Evolutionary conservation across 805 yeast species (phyloP).

Genomic region (Metschnikowia cerradonensis): DNA sequence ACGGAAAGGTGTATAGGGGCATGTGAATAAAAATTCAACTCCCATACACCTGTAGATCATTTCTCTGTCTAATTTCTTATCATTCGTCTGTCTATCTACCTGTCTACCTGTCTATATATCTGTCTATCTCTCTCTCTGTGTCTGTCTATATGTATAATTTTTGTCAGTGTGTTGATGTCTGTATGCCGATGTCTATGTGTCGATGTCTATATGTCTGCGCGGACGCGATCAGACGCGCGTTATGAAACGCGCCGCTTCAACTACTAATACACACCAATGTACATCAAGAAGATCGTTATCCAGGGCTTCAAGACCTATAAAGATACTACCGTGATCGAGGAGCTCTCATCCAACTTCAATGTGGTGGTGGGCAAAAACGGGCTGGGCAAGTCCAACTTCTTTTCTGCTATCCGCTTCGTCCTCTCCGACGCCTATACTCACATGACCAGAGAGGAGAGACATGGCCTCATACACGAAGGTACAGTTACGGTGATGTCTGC

Average conservation of each 20-base stretch:
- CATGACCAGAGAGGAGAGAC: slow-evolving; percentile 80
- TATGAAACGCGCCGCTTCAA: neutral
- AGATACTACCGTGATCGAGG: slow-evolving; percentile 72
- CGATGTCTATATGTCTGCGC: neutral
- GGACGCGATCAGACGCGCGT: slow-evolving; percentile 4
- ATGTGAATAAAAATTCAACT: too few species aligned
- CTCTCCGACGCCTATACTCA: slow-evolving; percentile 85
- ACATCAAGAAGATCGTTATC: slow-evolving; percentile 56
- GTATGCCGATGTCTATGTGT: neutral
- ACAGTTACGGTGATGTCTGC: slow-evolving; percentile 89
- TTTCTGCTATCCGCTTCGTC: slow-evolving; percentile 91
- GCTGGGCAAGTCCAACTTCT: slow-evolving; percentile 94
- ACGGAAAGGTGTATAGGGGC: slow-evolving; percentile 8
- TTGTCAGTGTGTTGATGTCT: too few species aligned
- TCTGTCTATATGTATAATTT: too few species aligned
- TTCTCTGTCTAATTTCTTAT: too few species aligned
- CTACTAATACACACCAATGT: slow-evolving; percentile 22
- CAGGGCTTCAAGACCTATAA: slow-evolving; percentile 94
- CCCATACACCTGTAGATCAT: too few species aligned
- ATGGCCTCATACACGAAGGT: slow-evolving; percentile 85
- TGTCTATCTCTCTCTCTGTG: too few species aligned
- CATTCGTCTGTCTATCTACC: too few species aligned
- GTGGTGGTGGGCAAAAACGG: slow-evolving; percentile 88
- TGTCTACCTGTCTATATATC: too few species aligned
- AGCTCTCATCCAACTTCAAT: slow-evolving; percentile 76